Base-by-base conservation (phyloP, 345 rosid species). In the Gossypium sturtianum region DNA sequence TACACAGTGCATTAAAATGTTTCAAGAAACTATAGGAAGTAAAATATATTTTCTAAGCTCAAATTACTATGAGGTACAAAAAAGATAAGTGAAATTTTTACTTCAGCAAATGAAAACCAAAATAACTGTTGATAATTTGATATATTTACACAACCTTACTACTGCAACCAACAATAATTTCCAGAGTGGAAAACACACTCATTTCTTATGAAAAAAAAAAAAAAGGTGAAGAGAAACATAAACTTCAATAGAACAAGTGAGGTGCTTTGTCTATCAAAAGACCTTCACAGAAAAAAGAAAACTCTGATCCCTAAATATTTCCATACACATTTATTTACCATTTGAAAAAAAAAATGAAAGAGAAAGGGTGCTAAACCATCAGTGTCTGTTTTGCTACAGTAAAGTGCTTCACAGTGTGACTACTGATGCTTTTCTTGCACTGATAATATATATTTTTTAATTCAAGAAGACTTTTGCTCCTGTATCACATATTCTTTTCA, bases 1-100 rank as follows among this genome's bases (percentile, higher is more conserved):
- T 41, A 73, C 70, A 74, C 75, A 80, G 59, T 51, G 70, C 64
- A 70, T 77, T 56, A 45, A 73, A 82, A 49, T 75, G 41, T 76
- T 63, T 51, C 62, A 63, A 70, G 65, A 66, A 76, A 51, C 34
- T n/a, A 71, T 22, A 56, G 62, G 75, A 71, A 61, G 70, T 29
- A 63, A 67, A 72, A 29, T 57, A 49, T 43, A 25, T 13, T 57
- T 22, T 11, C 20, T 23, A 58, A 38, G 53, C 19, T 48, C 57
- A 64, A 73, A 72, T 60, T 43, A 73, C 61, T 27, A 49, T 25
- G 45, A 25, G 2, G 15, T 34, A 69, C 15, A 12, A 27, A 51
- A 52, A 27, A 13, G 34, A 27, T 34, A 70, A 4, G 25, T 53
- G 74, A 54, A 56, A 38, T 54, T 38, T 58, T 43, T 43, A 66